Evolutionary conservation across 441 rosid genomes (phyloP).

Genomic region (Populus hybrid): DNA sequence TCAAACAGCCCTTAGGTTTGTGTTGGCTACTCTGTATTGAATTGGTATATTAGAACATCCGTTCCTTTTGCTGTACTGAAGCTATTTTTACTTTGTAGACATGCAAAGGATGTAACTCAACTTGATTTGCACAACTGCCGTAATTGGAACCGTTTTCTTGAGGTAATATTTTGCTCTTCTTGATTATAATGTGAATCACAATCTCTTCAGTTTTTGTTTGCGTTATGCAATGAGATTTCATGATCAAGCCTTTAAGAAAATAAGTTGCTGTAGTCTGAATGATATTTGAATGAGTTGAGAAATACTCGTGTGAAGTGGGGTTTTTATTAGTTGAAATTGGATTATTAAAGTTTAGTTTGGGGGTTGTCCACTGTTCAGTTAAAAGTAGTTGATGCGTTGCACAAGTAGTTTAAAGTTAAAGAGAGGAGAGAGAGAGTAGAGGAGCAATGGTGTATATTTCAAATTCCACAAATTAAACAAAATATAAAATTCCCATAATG

Average conservation of each 20-base stretch:
- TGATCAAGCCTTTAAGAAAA: background rate
- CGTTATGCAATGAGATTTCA: background rate
- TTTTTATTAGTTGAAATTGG: too few relatives aligned
- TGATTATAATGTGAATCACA: background rate
- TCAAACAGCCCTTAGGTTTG: constrained; percentile 74
- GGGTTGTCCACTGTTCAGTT: too few relatives aligned
- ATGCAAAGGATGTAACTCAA: constrained; percentile 64
- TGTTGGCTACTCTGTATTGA: constrained; percentile 17
- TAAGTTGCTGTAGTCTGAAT: background rate
- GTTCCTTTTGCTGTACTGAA: constrained; percentile 17
- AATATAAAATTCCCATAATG: too few relatives aligned
- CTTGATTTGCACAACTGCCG: constrained; percentile 76
- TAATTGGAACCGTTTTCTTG: constrained; percentile 91
- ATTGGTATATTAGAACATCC: constrained; percentile 15
- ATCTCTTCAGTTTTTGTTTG: background rate
- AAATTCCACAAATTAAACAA: background rate
- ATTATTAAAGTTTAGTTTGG: too few relatives aligned
- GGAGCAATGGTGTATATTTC: background rate
- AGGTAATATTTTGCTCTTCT: constrained; percentile 46
- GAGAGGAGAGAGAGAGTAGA: too few relatives aligned
- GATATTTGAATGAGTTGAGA: background rate
- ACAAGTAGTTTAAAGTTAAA: too few relatives aligned
- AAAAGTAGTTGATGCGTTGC: too few relatives aligned
- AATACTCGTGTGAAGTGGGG: too few relatives aligned
- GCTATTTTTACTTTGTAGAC: constrained; percentile 40